Evolutionary conservation across 345 rosid species (phyloP).

Genomic region (Mangifera indica): DNA sequence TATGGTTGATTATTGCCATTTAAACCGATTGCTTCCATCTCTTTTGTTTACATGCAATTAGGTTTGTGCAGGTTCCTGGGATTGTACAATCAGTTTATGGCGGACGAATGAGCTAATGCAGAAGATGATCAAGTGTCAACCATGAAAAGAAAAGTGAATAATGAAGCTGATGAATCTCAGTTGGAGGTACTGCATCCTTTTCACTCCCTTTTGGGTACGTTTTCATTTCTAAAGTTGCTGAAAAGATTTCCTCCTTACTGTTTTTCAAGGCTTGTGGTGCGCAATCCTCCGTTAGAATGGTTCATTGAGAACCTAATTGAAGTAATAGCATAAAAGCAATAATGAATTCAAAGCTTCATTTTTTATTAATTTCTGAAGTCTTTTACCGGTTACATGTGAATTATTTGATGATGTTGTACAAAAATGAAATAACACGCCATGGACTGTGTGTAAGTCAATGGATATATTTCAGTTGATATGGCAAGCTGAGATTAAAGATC

Average conservation of each 20-base stretch:
- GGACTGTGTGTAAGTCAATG: neutral
- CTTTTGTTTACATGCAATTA: slow-evolving; percentile 24
- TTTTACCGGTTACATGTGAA: neutral
- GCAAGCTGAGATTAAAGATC: neutral
- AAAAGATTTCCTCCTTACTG: neutral
- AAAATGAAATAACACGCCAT: neutral
- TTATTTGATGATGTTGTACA: neutral
- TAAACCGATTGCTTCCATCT: slow-evolving; percentile 14
- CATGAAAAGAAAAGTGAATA: slow-evolving; percentile 84
- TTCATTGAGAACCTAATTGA: slow-evolving; percentile 2
- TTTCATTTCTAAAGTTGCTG: slow-evolving; percentile 14
- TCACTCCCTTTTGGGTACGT: slow-evolving; percentile 3
- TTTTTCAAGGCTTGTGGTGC: neutral
- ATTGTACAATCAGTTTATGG: slow-evolving; percentile 85
- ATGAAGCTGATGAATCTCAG: slow-evolving; percentile 56
- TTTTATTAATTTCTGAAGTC: neutral
- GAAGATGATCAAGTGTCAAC: slow-evolving; percentile 56
- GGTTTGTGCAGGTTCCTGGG: slow-evolving; percentile 98
- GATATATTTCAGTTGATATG: neutral
- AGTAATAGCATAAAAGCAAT: neutral
- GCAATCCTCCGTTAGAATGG: neutral
- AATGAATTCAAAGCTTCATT: neutral
- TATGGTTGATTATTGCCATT: slow-evolving; percentile 1
- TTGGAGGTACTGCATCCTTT: slow-evolving; percentile 55
- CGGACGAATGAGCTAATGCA: slow-evolving; percentile 45